Evolutionary conservation across 495 filamentous ascomycete genomes (phyloP).

Genomic region (Penicillium coffeae): DNA sequence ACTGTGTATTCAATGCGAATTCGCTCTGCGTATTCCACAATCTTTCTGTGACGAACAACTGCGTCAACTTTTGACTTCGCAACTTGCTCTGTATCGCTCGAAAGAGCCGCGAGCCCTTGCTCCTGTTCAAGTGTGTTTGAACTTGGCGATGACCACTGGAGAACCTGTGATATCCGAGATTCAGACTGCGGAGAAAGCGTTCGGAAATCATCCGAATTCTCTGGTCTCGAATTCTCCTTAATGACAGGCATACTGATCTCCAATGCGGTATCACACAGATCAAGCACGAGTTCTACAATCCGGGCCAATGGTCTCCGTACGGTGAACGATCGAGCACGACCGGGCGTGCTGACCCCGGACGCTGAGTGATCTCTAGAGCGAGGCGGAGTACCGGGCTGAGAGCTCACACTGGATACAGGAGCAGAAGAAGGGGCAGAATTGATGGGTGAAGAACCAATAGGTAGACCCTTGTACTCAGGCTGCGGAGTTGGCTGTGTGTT

Average conservation of each 20-base stretch:
- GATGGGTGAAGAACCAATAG: conserved; percentile 67
- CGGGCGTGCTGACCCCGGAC: conserved; percentile 69
- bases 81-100: conserved; percentile 78
- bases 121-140: conserved; percentile 92
- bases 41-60: conserved; percentile 82
- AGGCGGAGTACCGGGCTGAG: conserved; percentile 64
- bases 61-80: conserved; percentile 88
- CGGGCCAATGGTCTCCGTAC: conserved; percentile 82
- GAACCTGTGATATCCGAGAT: conserved; percentile 82
- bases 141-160: conserved; percentile 92
- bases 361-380: conserved; percentile 79
- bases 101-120: conserved; percentile 81
- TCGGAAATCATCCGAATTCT: conserved; percentile 67
- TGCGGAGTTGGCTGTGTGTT: conserved; percentile 44
- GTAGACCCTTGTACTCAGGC: conserved; percentile 86
- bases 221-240: conserved; percentile 65
- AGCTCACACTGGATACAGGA: conserved; percentile 59
- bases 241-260: conserved; percentile 92
- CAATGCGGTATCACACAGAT: conserved; percentile 91
- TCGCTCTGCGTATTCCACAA: conserved; percentile 92
- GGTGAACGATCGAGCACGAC: conserved; percentile 76
- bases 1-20: conserved; percentile 91
- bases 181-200: conserved; percentile 95
- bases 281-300: conserved; percentile 90
- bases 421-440: conserved; percentile 54